phyloP scores from a whole-genome alignment of 805 yeast genomes.

The Pichia californica region DNA sequence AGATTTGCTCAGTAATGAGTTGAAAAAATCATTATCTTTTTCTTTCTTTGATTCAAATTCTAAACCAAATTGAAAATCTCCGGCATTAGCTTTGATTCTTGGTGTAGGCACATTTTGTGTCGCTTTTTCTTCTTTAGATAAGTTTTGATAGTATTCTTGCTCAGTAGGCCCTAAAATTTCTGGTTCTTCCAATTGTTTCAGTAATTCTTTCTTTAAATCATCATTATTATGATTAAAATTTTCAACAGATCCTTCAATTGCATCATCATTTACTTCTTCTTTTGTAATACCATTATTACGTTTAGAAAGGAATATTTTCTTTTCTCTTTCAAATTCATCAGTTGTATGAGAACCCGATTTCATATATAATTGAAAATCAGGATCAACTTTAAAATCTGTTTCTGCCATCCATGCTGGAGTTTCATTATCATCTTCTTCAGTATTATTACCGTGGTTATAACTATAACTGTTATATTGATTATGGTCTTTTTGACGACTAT shows the following conservation, averaged over 20 bases:
- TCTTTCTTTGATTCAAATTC: slow-evolving; percentile 17
- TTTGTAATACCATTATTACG: background rate
- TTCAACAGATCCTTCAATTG: background rate
- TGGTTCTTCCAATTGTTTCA: slow-evolving; percentile 8
- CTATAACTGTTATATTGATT: background rate
- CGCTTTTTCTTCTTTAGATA: background rate
- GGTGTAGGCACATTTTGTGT: background rate
- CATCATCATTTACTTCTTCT: background rate
- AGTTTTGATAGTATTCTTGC: slow-evolving; percentile 6
- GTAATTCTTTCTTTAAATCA: slow-evolving; percentile 1
- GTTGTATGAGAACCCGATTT: slow-evolving; percentile 21
- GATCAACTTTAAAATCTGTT: slow-evolving; percentile 27
- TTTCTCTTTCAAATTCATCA: slow-evolving; percentile 28
- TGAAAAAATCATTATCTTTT: slow-evolving; percentile 20
- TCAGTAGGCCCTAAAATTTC: slow-evolving; percentile 13
- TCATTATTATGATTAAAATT: background rate
- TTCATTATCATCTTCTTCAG: slow-evolving; percentile 10
- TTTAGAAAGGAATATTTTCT: slow-evolving; percentile 16
- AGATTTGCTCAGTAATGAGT: slow-evolving; percentile 11
- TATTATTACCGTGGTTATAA: background rate
- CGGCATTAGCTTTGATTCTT: background rate
- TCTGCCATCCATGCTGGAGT: slow-evolving; percentile 29
- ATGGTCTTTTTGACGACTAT: background rate
- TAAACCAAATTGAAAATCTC: slow-evolving; percentile 17
- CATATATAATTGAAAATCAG: slow-evolving; percentile 22